These are phyloP conservation scores for Trichosporon faecale DNA, from an alignment of 1,284 basidiomycete genomes.

Conservation along the genomic window DNA sequence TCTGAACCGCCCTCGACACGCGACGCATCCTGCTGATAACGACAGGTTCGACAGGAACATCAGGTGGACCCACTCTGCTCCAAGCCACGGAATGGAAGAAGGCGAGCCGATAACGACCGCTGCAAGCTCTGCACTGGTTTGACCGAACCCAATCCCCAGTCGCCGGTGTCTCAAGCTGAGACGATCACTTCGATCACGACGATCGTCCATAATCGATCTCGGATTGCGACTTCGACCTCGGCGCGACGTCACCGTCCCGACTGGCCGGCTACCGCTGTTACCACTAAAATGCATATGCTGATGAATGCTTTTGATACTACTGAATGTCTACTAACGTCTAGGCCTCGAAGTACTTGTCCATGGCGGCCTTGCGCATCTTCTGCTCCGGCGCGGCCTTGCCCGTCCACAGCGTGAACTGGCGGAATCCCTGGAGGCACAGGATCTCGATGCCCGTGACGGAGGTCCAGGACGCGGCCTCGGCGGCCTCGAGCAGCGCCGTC, in stretches of 20 bases:
- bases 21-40: background rate
- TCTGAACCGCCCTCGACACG: background rate
- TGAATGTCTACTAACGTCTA: constrained; percentile 2
- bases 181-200: too few species aligned
- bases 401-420: constrained; percentile 81
- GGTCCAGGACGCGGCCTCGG: constrained; percentile 60
- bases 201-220: too few species aligned
- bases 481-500: constrained; percentile 52
- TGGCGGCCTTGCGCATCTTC: constrained; percentile 52
- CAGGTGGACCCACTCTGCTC: background rate
- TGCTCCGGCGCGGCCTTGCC: constrained; percentile 53
- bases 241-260: too few species aligned
- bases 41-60: background rate
- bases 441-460: constrained; percentile 76
- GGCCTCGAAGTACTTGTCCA: constrained; percentile 42
- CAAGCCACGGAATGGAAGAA: background rate
- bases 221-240: too few species aligned
- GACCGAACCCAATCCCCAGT: too few species aligned
- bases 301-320: constrained; percentile 2
- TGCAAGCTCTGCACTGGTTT: background rate
- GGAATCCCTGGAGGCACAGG: constrained; percentile 78
- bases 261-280: too few species aligned
- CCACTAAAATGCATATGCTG: background rate
- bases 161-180: too few species aligned
- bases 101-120: background rate